Evolutionary conservation across 257 asterid genomes (phyloP).

Genomic region (Buddleja alternifolia): DNA sequence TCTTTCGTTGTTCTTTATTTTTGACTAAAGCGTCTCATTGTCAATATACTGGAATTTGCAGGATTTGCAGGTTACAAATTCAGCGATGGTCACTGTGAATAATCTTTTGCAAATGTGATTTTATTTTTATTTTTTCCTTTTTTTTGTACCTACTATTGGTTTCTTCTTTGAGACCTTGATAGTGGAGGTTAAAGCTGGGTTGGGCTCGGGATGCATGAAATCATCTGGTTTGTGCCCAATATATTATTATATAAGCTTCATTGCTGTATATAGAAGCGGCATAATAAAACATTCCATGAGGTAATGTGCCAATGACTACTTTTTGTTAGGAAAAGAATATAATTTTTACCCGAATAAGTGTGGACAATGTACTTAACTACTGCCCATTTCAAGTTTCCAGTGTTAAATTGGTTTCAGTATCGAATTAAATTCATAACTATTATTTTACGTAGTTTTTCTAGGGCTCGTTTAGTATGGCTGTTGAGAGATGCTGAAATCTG

Average conservation of each 20-base stretch:
- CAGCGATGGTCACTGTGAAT: conserved; percentile 51
- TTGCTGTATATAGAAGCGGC: conserved; percentile 32
- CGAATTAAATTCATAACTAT: too few species aligned
- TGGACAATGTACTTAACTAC: too few species aligned
- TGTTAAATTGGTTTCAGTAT: too few species aligned
- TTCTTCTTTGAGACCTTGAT: conserved; percentile 11
- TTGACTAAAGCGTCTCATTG: background rate
- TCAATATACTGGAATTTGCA: conserved; percentile 35
- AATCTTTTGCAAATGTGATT: conserved; percentile 53
- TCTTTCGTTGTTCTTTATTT: background rate
- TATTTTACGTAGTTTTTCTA: too few species aligned
- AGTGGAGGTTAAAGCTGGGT: background rate
- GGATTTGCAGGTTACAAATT: conserved; percentile 74
- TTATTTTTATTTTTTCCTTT: too few species aligned
- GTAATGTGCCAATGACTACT: conserved; percentile 26
- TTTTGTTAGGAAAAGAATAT: conserved; percentile 30
- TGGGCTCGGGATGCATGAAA: background rate
- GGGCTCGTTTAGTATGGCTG: too few species aligned
- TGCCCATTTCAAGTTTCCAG: too few species aligned
- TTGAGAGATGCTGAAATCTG: too few species aligned
- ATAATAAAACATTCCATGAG: conserved; percentile 7
- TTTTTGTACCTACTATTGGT: background rate
- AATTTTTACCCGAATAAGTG: too few species aligned
- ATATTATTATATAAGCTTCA: conserved; percentile 26
- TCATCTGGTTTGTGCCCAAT: conserved; percentile 15